Conservation (phyloP, 2,329 filamentous ascomycete genomes). For the Alternaria hordeiaustralica region DNA sequence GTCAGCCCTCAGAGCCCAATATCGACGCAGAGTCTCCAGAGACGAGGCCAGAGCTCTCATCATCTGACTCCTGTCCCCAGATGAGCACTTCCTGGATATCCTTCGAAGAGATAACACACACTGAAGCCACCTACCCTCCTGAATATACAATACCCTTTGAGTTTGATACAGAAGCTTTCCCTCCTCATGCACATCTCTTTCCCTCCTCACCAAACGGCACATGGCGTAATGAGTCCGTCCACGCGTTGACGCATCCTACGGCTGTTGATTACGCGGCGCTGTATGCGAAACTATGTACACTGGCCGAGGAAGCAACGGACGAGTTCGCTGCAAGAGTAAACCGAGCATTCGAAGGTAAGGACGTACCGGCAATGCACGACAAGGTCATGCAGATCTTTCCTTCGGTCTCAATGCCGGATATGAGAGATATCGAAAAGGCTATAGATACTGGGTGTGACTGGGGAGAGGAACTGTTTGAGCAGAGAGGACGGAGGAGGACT, state of each 20-base stretch:
- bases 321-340: conserved; percentile 9
- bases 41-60: background rate
- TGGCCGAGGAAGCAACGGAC: conserved; percentile 3
- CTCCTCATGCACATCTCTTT: conserved; percentile 6
- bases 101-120: background rate
- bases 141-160: background rate
- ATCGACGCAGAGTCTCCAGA: no score
- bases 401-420: conserved; percentile 7
- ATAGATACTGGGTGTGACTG: background rate
- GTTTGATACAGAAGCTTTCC: conserved; percentile 18
- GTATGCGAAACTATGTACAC: background rate
- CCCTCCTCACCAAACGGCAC: conserved; percentile 19
- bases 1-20: background rate
- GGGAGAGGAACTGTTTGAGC: conserved; percentile 4
- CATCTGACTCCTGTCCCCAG: background rate
- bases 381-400: background rate
- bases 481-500: background rate
- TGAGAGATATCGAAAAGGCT: background rate
- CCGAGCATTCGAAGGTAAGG: conserved; percentile 17
- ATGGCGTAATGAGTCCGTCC: background rate
- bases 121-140: background rate
- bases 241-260: background rate
- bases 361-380: conserved; percentile 7
- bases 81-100: background rate
- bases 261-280: background rate